Evolutionary conservation across 1,284 basidiomycete genomes (phyloP).

Genomic region (Chondrostereum purpureum): DNA sequence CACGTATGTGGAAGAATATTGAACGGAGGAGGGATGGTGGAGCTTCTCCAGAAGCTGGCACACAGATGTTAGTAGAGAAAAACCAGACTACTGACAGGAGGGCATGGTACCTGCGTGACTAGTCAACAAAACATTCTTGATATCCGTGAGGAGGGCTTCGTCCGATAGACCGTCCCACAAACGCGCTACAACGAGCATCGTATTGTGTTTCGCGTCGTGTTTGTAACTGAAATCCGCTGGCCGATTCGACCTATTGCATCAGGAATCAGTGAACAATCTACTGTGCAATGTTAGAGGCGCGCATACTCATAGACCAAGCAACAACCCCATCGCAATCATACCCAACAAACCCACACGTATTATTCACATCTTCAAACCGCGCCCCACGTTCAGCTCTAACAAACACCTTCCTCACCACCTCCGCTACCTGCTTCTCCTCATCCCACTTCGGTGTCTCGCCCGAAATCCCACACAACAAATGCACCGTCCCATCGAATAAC

Average conservation of each 20-base stretch:
- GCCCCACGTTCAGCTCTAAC: slow-evolving; percentile 34
- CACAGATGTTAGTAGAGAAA: slow-evolving; percentile 1
- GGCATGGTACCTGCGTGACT: slow-evolving; percentile 27
- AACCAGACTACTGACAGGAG: slow-evolving; percentile 8
- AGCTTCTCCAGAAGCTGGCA: slow-evolving; percentile 38
- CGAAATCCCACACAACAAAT: slow-evolving; percentile 48
- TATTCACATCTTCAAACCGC: slow-evolving; percentile 43
- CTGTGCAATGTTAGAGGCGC: slow-evolving; percentile 5
- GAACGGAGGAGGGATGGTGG: slow-evolving; percentile 51
- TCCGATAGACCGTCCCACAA: slow-evolving; percentile 39
- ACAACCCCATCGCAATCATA: slow-evolving; percentile 39
- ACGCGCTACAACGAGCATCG: slow-evolving; percentile 49
- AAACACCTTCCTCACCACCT: slow-evolving; percentile 43
- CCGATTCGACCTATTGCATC: slow-evolving; percentile 18
- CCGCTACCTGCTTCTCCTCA: slow-evolving; percentile 24
- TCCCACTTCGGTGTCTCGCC: slow-evolving; percentile 34
- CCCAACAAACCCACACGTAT: slow-evolving; percentile 46
- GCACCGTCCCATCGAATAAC: slow-evolving; percentile 64
- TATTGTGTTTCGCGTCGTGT: slow-evolving; percentile 64
- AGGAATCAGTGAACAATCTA: slow-evolving; percentile 4
- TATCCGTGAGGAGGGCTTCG: slow-evolving; percentile 29
- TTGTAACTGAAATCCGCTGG: slow-evolving; percentile 75
- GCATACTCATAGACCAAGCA: slow-evolving; percentile 69
- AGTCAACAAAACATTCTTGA: slow-evolving; percentile 28
- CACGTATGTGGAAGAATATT: slow-evolving; percentile 42